These are phyloP conservation scores for Ganoderma boninense DNA, from an alignment of 1,284 basidiomycete genomes.

Conservation along the genomic window DNA sequence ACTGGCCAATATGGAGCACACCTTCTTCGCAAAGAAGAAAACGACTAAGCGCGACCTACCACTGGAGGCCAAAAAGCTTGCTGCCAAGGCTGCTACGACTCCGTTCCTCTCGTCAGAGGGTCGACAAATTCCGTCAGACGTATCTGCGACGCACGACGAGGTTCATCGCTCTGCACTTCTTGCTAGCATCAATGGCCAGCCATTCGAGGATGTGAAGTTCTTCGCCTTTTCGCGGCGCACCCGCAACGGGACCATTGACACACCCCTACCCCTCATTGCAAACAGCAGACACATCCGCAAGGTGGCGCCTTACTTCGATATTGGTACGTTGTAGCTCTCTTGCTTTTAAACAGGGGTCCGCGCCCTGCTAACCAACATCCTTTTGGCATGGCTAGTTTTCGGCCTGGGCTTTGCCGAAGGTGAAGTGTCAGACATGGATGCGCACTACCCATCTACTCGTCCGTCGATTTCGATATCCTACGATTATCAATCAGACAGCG, in stretches of 20 bases:
- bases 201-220: conserved; percentile 30
- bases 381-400: conserved; percentile 15
- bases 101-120: too few relatives aligned
- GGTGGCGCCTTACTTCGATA: conserved; percentile 24
- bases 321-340: conserved; percentile 8
- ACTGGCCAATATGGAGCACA: too few relatives aligned
- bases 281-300: conserved; percentile 22
- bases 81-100: too few relatives aligned
- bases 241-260: conserved; percentile 11
- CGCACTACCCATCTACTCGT: conserved; percentile 18
- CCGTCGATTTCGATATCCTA: conserved; percentile 18
- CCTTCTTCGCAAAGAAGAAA: too few relatives aligned
- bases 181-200: conserved; percentile 12
- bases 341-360: too few relatives aligned
- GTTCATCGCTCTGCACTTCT: conserved; percentile 17
- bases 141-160: neutral
- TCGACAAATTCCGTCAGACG: too few relatives aligned
- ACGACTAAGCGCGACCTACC: too few relatives aligned
- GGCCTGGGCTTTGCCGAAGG: conserved; percentile 30
- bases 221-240: conserved; percentile 24
- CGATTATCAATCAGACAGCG: conserved; percentile 37
- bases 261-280: conserved; percentile 19
- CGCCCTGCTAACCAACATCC: too few relatives aligned
- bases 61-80: too few relatives aligned
- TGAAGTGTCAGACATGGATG: conserved; percentile 22